A percentile compares a stretch with the other conserved stretches of the same genome.
Conservation (phyloP, 805 yeast genomes). For the Candida morakotiae region DNA sequence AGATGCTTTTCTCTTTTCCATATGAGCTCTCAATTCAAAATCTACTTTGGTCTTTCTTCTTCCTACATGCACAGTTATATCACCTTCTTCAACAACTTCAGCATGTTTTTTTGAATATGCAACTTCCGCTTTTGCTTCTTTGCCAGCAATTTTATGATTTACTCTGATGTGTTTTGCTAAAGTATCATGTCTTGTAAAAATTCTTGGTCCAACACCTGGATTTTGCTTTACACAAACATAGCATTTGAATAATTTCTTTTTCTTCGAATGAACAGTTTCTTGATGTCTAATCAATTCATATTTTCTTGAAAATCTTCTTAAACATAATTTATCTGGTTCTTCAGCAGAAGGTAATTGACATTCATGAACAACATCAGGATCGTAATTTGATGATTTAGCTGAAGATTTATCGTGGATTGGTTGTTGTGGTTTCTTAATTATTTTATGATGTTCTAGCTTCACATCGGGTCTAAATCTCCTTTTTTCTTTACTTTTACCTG, state of each 20-base stretch:
- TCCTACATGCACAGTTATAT: slow-evolving; percentile 44
- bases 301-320: slow-evolving; percentile 51
- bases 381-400: slow-evolving; percentile 39
- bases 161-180: slow-evolving; percentile 78
- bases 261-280: slow-evolving; percentile 90
- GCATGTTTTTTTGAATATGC: slow-evolving; percentile 44
- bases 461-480: slow-evolving; percentile 10
- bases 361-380: slow-evolving; percentile 45
- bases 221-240: slow-evolving; percentile 75
- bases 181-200: slow-evolving; percentile 93
- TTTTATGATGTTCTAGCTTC: slow-evolving; percentile 24
- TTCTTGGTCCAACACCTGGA: slow-evolving; percentile 56
- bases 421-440: slow-evolving; percentile 22
- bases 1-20: slow-evolving; percentile 30
- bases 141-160: slow-evolving; percentile 42
- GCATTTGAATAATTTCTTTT: slow-evolving; percentile 82
- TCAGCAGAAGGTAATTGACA: slow-evolving; percentile 44
- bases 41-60: slow-evolving; percentile 43
- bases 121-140: slow-evolving; percentile 45
- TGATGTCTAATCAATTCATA: slow-evolving; percentile 94
- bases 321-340: slow-evolving; percentile 36
- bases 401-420: slow-evolving; percentile 10
- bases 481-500: slow-evolving; percentile 3
- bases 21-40: slow-evolving; percentile 41
- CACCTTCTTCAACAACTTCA: slow-evolving; percentile 46